Conservation (phyloP, 495 filamentous ascomycete genomes). For the Darksidea phi region DNA sequence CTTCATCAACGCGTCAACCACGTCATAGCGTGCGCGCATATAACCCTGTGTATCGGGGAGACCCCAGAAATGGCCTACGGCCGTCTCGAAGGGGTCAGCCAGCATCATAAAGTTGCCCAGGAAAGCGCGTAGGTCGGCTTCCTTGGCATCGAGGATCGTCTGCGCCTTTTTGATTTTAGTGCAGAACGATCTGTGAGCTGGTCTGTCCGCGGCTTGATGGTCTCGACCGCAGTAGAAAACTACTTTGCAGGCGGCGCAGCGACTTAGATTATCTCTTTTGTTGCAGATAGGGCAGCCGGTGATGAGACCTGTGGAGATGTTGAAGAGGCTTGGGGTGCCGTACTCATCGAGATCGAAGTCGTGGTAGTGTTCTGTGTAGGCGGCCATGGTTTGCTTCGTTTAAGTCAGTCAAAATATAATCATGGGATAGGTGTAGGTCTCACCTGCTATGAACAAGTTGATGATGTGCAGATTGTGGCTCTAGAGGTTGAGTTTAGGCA, state of each 20-base stretch:
- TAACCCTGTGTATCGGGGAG: conserved; percentile 31
- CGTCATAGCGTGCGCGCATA: background rate
- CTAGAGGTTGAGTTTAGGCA: no score
- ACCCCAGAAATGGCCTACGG: conserved; percentile 47
- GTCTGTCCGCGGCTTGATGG: conserved; percentile 47
- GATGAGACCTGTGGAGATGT: background rate
- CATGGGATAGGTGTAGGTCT: no score
- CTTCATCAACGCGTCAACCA: background rate
- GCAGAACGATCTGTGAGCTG: conserved; percentile 49
- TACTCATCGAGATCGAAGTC: no score
- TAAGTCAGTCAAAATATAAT: no score
- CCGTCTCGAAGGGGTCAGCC: conserved; percentile 43
- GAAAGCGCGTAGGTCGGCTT: conserved; percentile 41
- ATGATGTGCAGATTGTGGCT: no score
- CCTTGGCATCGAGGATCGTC: conserved; percentile 30
- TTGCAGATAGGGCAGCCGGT: conserved; percentile 18
- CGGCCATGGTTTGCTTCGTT: no score
- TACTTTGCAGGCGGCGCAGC: conserved; percentile 49
- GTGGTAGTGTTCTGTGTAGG: no score
- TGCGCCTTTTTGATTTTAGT: conserved; percentile 39
- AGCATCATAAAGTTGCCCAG: conserved; percentile 36
- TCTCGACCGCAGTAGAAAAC: conserved; percentile 49
- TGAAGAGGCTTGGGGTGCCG: no score
- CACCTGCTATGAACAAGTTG: no score
- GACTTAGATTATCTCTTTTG: conserved; percentile 30